Conservation (phyloP, 441 rosid genomes). For the Manihot esculenta region DNA sequence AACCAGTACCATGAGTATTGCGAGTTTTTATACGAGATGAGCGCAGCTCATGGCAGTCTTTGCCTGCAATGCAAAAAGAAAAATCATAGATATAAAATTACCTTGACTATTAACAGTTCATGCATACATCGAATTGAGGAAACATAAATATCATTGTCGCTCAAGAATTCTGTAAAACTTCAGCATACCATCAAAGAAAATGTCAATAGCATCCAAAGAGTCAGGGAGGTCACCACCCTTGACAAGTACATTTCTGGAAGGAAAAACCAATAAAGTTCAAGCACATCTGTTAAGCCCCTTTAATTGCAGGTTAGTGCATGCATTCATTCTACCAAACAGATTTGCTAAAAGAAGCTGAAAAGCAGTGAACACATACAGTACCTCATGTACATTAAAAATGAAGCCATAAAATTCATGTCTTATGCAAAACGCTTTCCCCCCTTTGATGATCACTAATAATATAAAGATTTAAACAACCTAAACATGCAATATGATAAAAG, state of each 20-base stretch:
- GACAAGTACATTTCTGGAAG: constrained; percentile 82
- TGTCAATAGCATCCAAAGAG: constrained; percentile 79
- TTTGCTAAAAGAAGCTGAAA: neutral
- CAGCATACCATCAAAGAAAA: constrained; percentile 71
- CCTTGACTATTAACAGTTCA: constrained; percentile 15
- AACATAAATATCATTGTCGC: neutral
- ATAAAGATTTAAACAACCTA: neutral
- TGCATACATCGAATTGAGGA: neutral
- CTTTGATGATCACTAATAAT: neutral
- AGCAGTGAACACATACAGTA: neutral
- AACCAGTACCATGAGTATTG: constrained; percentile 96
- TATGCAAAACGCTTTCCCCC: neutral
- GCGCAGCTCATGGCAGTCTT: constrained; percentile 58
- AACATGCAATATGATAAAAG: neutral
- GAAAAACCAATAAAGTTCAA: constrained; percentile 19
- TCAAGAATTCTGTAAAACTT: constrained; percentile 1
- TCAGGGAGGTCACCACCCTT: constrained; percentile 96
- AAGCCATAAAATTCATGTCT: neutral
- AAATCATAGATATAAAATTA: constrained; percentile 6
- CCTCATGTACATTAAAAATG: neutral
- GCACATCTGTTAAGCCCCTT: constrained; percentile 2
- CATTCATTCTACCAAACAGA: constrained; percentile 2
- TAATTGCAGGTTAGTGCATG: neutral
- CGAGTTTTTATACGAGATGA: constrained; percentile 69
- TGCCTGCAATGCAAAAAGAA: constrained; percentile 43